Evolutionary conservation across 306 rosid genomes (phyloP).

Genomic region (Heteromeles arbutifolia): DNA sequence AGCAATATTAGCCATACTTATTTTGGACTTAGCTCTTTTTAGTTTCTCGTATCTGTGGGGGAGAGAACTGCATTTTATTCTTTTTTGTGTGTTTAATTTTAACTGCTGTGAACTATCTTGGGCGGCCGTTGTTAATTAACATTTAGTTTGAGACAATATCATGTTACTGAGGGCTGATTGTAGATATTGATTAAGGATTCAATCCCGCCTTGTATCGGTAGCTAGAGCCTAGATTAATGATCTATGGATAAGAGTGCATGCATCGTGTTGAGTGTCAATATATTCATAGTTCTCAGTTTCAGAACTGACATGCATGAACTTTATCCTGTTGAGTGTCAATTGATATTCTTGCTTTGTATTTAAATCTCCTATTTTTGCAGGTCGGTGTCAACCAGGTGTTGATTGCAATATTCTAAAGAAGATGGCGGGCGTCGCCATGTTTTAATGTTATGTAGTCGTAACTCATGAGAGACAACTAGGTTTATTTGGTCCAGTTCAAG

Average conservation of each 20-base stretch:
- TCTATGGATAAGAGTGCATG: neutral
- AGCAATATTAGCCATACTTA: neutral
- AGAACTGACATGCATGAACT: neutral
- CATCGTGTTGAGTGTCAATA: neutral
- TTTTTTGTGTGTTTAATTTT: neutral
- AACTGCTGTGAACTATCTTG: neutral
- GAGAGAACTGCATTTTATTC: neutral
- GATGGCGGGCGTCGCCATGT: constrained; percentile 4
- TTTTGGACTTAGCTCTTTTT: neutral
- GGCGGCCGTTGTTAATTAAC: neutral
- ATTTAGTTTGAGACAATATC: neutral
- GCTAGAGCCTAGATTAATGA: neutral
- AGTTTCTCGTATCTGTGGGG: neutral
- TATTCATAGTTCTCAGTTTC: neutral
- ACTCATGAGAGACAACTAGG: neutral
- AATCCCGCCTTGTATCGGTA: neutral
- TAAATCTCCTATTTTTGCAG: constrained; percentile 28
- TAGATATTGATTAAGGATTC: neutral
- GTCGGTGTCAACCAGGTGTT: constrained; percentile 41
- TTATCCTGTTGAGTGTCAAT: neutral
- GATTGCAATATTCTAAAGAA: constrained; percentile 17
- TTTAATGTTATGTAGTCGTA: constrained; percentile 1
- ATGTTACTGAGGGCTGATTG: neutral
- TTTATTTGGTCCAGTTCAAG: neutral
- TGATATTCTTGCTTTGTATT: neutral